These are phyloP conservation scores for Perkinsus chesapeaki DNA, from an alignment of 169 alveolate genomes.

Conservation along the genomic window DNA sequence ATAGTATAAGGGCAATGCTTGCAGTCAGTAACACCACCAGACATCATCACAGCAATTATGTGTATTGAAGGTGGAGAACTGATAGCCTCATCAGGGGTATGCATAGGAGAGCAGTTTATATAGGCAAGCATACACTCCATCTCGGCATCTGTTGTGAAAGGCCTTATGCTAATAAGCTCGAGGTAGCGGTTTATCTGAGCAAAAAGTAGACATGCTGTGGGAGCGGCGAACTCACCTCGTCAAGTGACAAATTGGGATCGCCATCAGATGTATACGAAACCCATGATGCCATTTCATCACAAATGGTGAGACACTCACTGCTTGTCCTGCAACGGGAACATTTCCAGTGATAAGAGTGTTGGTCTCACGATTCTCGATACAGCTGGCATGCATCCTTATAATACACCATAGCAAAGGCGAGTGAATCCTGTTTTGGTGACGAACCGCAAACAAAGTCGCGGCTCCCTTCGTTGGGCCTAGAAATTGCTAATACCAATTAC, in stretches of 20 bases:
- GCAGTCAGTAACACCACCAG: background rate
- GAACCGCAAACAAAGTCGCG: background rate
- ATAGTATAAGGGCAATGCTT: background rate
- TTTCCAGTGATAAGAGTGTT: background rate
- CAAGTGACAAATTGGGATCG: background rate
- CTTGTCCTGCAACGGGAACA: background rate
- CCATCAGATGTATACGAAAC: background rate
- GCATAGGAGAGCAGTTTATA: background rate
- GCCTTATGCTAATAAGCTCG: background rate
- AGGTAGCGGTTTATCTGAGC: background rate
- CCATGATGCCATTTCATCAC: background rate
- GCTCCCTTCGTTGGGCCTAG: too few relatives aligned
- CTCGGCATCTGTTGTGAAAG: background rate
- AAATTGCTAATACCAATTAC: too few relatives aligned
- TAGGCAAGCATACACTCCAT: background rate
- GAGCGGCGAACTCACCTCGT: background rate
- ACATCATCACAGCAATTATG: background rate
- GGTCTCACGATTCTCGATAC: background rate
- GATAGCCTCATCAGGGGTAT: background rate
- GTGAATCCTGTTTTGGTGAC: background rate
- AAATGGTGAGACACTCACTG: background rate
- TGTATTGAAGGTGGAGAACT: background rate
- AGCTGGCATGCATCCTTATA: background rate
- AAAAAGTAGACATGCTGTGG: background rate
- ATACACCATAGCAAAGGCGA: background rate